Evolutionary conservation across 441 rosid species (phyloP).

Genomic region (Aquilaria agallochum): DNA sequence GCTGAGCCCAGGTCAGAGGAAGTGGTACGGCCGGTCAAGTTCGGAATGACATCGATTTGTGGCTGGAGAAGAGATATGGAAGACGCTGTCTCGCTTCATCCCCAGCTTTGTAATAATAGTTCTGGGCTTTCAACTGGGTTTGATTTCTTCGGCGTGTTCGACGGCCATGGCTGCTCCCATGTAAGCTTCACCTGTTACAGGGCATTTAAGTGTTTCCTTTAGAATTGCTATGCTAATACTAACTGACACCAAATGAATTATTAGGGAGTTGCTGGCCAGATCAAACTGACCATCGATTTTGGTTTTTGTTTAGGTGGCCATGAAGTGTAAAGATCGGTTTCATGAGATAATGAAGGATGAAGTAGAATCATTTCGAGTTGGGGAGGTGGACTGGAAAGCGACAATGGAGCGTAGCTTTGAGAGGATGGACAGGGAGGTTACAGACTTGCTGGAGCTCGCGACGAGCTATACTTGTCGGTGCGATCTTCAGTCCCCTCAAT

Average conservation of each 20-base stretch:
- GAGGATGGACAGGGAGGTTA: constrained; percentile 72
- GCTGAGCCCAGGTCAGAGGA: not conserved
- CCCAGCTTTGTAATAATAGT: constrained; percentile 26
- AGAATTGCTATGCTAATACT: too few species aligned
- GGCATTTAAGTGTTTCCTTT: too few species aligned
- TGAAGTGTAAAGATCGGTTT: constrained; percentile 67
- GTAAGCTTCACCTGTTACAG: constrained; percentile 24
- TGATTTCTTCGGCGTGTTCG: constrained; percentile 77
- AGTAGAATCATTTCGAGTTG: constrained; percentile 14
- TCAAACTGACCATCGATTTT: not conserved
- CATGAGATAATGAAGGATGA: constrained; percentile 71
- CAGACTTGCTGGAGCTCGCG: constrained; percentile 20
- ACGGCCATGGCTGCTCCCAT: constrained; percentile 98
- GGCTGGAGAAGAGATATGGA: constrained; percentile 93
- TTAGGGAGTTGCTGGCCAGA: not conserved
- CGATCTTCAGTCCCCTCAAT: constrained; percentile 74
- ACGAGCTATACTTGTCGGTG: constrained; percentile 51
- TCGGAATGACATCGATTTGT: constrained; percentile 79
- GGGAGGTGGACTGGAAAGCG: constrained; percentile 51
- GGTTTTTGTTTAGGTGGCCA: constrained; percentile 54
- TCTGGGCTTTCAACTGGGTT: constrained; percentile 16
- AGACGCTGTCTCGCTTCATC: constrained; percentile 72
- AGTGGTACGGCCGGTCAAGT: constrained; percentile 28
- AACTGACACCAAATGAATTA: too few species aligned
- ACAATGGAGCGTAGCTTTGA: constrained; percentile 54